A percentile compares a stretch with the other conserved stretches of the same genome.
phyloP scores from a whole-genome alignment of 208 protist genomes.

The Acanthamoeba healyi region DNA sequence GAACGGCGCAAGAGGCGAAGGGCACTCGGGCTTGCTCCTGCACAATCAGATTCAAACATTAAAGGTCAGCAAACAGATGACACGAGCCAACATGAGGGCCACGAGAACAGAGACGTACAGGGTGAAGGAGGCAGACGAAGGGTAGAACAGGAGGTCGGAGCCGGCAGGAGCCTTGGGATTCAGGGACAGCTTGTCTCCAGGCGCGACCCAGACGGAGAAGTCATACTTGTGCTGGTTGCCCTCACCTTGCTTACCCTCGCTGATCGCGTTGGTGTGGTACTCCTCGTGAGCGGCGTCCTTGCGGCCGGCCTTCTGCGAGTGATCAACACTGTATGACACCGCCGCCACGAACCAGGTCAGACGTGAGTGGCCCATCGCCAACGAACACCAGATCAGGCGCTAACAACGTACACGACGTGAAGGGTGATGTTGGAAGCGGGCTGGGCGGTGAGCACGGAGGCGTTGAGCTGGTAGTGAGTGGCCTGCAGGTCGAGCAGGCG shows the following conservation, averaged over 20 bases:
- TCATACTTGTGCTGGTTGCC: not conserved
- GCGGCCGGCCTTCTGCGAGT: not conserved
- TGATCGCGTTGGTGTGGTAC: not conserved
- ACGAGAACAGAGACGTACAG: not conserved
- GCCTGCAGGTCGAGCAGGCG: slow-evolving; percentile 42
- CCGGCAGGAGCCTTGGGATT: not conserved
- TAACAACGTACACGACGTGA: slow-evolving; percentile 4
- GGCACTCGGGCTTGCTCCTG: slow-evolving; percentile 58
- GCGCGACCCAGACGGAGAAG: slow-evolving; percentile 2
- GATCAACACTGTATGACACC: not conserved
- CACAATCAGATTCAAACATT: no score
- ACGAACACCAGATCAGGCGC: no score
- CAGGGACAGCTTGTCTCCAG: slow-evolving; percentile 13
- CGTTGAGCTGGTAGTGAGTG: slow-evolving; percentile 48
- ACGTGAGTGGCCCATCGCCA: no score
- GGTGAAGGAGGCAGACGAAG: not conserved
- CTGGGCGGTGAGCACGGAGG: not conserved
- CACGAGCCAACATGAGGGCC: not conserved
- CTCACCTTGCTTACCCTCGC: not conserved
- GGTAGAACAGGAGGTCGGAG: slow-evolving; percentile 66
- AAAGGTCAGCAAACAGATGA: no score
- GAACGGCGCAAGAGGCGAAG: slow-evolving; percentile 24
- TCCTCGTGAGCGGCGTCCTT: slow-evolving; percentile 11
- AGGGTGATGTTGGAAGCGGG: slow-evolving; percentile 40
- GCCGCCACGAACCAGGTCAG: no score